Conservation (phyloP, 2,329 filamentous ascomycete species). For the Ophiostoma piceae region DNA sequence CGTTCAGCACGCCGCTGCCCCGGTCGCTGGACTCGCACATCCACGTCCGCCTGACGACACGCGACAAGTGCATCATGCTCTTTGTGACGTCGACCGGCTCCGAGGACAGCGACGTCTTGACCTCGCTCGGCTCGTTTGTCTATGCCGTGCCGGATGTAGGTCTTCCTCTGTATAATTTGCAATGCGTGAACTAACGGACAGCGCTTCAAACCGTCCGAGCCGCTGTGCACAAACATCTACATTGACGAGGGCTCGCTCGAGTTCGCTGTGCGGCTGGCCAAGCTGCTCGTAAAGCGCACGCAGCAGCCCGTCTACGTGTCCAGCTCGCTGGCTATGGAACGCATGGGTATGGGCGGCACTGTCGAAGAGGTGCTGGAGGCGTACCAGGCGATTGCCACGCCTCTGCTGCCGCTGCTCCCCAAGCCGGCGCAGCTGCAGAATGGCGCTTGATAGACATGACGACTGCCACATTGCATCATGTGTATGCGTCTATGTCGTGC, state of each 20-base stretch:
- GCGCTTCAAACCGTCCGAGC: slow-evolving; percentile 52
- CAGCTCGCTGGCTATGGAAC: slow-evolving; percentile 74
- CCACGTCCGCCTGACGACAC: slow-evolving; percentile 55
- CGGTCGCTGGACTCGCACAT: slow-evolving; percentile 56
- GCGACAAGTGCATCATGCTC: slow-evolving; percentile 53
- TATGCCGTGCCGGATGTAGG: slow-evolving; percentile 87
- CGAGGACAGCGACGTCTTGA: slow-evolving; percentile 38
- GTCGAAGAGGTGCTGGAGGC: slow-evolving; percentile 94
- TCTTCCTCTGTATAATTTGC: too few species aligned
- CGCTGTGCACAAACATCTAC: slow-evolving; percentile 75
- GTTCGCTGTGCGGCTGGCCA: slow-evolving; percentile 79
- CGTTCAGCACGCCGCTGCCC: slow-evolving; percentile 58
- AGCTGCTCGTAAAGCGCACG: slow-evolving; percentile 69
- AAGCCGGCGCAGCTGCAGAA: slow-evolving; percentile 17
- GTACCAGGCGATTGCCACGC: slow-evolving; percentile 67
- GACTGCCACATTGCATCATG: background rate
- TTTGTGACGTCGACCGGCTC: slow-evolving; percentile 52
- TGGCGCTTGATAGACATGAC: background rate
- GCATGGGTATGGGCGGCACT: slow-evolving; percentile 68
- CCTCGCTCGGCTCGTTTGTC: slow-evolving; percentile 79
- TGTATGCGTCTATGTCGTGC: background rate
- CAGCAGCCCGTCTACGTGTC: slow-evolving; percentile 80
- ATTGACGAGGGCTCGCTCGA: slow-evolving; percentile 71
- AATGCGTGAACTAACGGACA: too few species aligned
- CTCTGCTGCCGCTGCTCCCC: slow-evolving; percentile 55